Conservation (phyloP, 176 grass and related monocot genomes). For the Dendrocalamus sinicus region DNA sequence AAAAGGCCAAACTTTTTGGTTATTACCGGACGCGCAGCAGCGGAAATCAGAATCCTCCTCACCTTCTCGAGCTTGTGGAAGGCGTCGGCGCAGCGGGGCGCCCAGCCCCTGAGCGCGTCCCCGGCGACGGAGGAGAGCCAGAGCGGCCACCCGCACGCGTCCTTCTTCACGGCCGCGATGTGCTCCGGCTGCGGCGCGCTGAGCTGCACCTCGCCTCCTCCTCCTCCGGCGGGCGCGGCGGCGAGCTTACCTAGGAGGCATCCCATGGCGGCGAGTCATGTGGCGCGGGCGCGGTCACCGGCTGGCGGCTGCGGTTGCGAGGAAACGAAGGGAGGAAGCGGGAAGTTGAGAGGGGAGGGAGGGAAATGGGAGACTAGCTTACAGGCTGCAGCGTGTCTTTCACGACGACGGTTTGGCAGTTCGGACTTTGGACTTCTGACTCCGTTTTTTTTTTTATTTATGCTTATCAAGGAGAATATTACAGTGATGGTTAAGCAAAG, state of each 20-base stretch:
- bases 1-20: not conserved
- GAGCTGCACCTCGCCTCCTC: conserved; percentile 45
- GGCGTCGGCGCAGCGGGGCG: conserved; percentile 81
- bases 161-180: conserved; percentile 55
- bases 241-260: conserved; percentile 81
- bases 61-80: conserved; percentile 97
- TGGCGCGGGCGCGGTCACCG: conserved; percentile 21
- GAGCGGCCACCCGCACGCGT: conserved; percentile 73
- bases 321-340: conserved; percentile 39
- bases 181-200: conserved; percentile 47
- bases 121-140: conserved; percentile 82
- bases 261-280: conserved; percentile 75
- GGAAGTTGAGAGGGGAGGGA: conserved; percentile 35
- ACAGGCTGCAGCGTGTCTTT: not conserved
- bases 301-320: conserved; percentile 24
- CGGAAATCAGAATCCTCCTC: not conserved
- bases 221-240: conserved; percentile 23
- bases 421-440: conserved; percentile 16
- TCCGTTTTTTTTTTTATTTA: not conserved
- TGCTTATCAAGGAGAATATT: not conserved
- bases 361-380: conserved; percentile 26
- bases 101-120: conserved; percentile 73
- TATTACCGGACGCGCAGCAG: not conserved
- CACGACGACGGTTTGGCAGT: conserved; percentile 44
- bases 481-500: not conserved